These are phyloP conservation scores for Massariosphaeria phaeospora DNA, from an alignment of 495 filamentous ascomycete species.

Conservation along the genomic window DNA sequence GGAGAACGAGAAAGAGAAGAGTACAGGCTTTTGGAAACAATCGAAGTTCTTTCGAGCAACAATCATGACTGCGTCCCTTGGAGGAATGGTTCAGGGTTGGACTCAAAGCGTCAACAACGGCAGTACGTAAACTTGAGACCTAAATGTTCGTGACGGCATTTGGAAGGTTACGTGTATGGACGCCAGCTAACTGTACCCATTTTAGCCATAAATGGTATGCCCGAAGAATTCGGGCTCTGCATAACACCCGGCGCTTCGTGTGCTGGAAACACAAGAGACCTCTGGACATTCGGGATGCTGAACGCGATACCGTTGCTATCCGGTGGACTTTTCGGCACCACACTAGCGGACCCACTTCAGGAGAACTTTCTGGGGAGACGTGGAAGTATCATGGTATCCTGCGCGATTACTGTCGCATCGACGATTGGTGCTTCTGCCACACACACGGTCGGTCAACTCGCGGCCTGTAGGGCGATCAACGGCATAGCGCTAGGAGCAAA, in stretches of 20 bases:
- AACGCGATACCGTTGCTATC: conserved; percentile 11
- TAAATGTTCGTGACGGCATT: too few relatives aligned
- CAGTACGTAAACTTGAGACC: too few relatives aligned
- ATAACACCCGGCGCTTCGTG: background rate
- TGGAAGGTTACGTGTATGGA: too few relatives aligned
- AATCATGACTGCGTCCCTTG: conserved; percentile 9
- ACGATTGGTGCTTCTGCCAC: conserved; percentile 13
- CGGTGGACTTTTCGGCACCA: conserved; percentile 7
- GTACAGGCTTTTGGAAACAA: conserved; percentile 15
- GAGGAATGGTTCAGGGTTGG: conserved; percentile 9
- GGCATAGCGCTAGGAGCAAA: conserved; percentile 10
- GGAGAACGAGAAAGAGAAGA: background rate
- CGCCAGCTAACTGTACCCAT: too few relatives aligned
- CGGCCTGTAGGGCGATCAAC: conserved; percentile 8
- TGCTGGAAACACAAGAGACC: background rate
- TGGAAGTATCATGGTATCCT: conserved; percentile 11
- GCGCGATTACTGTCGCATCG: conserved; percentile 2
- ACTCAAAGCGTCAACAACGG: conserved; percentile 9
- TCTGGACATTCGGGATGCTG: conserved; percentile 14
- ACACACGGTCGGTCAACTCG: conserved; percentile 8
- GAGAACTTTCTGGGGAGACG: conserved; percentile 11
- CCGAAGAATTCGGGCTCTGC: conserved; percentile 6
- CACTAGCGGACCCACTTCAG: conserved; percentile 11
- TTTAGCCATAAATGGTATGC: conserved; percentile 8
- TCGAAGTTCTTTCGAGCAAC: conserved; percentile 16